Conservation (phyloP, 176 grass and related monocot genomes). For the Lolium multiflorum region DNA sequence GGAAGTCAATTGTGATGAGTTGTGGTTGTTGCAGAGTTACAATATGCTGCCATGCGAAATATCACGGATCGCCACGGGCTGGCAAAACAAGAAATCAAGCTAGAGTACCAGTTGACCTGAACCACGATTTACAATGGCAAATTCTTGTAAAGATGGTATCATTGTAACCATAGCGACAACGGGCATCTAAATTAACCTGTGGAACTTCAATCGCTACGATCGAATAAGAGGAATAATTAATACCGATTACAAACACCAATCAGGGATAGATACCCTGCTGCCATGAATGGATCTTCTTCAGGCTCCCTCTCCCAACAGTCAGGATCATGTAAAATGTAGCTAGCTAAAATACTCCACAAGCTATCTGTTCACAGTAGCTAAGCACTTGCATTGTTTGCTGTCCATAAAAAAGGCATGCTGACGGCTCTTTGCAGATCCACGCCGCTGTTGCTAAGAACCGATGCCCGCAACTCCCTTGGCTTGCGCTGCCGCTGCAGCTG, state of each 20-base stretch:
- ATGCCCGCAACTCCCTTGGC: slow-evolving; percentile 76
- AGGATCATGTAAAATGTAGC: background rate
- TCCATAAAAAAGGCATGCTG: background rate
- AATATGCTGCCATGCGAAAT: no score
- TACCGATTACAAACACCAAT: background rate
- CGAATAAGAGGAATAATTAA: background rate
- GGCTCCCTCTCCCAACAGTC: background rate
- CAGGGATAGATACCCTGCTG: background rate
- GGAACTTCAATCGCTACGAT: background rate
- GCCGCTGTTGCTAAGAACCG: slow-evolving; percentile 53
- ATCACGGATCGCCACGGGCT: no score
- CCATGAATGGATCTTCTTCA: background rate
- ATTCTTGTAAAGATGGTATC: no score
- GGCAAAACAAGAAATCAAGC: no score
- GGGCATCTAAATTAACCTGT: no score
- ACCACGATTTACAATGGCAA: no score
- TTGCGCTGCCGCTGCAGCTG: slow-evolving; percentile 61
- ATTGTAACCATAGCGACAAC: no score
- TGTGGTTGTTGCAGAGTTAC: no score
- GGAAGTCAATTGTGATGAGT: no score
- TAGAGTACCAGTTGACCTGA: no score
- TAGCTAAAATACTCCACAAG: background rate
- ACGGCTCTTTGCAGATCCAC: background rate
- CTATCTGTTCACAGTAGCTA: background rate
- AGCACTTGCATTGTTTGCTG: background rate